A percentile compares a stretch with the other conserved stretches of the same genome.
phyloP scores from a whole-genome alignment of 306 rosid species.

The Lathyrus sativus region DNA sequence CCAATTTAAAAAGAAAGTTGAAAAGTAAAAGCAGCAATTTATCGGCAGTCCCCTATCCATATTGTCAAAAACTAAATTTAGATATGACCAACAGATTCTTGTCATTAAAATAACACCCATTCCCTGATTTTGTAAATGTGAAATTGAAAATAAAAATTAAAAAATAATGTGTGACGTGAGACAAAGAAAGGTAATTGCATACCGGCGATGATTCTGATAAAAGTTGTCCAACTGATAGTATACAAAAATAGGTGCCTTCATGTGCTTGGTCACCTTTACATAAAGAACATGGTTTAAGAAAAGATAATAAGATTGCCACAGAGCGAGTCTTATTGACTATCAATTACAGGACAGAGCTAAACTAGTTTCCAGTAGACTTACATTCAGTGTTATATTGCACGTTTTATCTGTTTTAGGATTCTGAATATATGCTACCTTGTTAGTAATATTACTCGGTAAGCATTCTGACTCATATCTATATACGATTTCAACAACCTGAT shows the following conservation, averaged over 20 bases:
- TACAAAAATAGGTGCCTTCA: slow-evolving; percentile 77
- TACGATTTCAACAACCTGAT: slow-evolving; percentile 83
- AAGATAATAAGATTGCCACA: slow-evolving; percentile 27
- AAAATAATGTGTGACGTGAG: background rate
- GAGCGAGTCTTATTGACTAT: slow-evolving; percentile 8
- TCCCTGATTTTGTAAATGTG: background rate
- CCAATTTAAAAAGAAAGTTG: background rate
- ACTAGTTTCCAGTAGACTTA: slow-evolving; percentile 37
- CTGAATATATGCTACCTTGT: slow-evolving; percentile 61
- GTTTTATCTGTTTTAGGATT: slow-evolving; percentile 37
- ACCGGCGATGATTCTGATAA: slow-evolving; percentile 96
- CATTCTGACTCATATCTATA: slow-evolving; percentile 68
- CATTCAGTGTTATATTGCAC: slow-evolving; percentile 56
- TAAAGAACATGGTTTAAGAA: slow-evolving; percentile 23
- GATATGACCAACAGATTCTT: slow-evolving; percentile 1
- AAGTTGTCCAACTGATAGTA: slow-evolving; percentile 92
- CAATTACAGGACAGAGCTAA: slow-evolving; percentile 7
- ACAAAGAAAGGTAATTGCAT: slow-evolving; percentile 16
- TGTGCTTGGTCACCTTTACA: slow-evolving; percentile 60
- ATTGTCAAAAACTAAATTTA: slow-evolving; percentile 11
- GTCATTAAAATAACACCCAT: slow-evolving; percentile 12
- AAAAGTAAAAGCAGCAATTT: background rate
- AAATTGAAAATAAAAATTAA: background rate
- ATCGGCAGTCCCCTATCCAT: slow-evolving; percentile 8
- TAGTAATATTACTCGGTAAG: slow-evolving; percentile 30